A percentile compares a stretch with the other conserved stretches of the same genome.
Conservation (phyloP, 2,329 filamentous ascomycete species). For the Talaromyces islandicus region DNA sequence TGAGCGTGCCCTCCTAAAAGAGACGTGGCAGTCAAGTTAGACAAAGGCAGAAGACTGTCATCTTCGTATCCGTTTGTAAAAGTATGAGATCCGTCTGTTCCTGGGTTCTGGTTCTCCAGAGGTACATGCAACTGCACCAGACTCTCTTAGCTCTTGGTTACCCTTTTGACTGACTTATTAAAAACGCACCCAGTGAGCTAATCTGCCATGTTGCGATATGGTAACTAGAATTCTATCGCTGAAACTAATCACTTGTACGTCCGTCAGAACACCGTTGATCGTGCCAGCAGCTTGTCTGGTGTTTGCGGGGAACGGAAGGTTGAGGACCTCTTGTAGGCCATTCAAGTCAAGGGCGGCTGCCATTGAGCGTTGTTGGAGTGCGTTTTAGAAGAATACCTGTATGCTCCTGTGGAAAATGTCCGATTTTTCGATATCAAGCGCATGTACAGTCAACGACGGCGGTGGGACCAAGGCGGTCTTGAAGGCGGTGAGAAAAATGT, state of each 20-base stretch:
- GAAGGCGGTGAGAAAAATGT: conserved; percentile 16
- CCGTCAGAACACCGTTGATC: conserved; percentile 65
- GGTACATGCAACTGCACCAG: conserved; percentile 24
- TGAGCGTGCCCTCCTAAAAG: conserved; percentile 76
- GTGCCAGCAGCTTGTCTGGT: conserved; percentile 55
- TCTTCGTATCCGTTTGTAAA: conserved; percentile 36
- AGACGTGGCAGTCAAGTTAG: conserved; percentile 78
- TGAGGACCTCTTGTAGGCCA: conserved; percentile 35
- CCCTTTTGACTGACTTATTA: background rate
- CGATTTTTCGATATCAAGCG: background rate
- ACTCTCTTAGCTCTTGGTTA: background rate
- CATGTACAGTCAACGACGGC: background rate
- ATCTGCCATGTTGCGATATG: conserved; percentile 73
- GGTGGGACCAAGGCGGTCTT: background rate
- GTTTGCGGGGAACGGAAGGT: conserved; percentile 61
- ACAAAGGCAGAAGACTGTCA: conserved; percentile 63
- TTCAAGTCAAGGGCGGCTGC: conserved; percentile 18
- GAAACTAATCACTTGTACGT: conserved; percentile 68
- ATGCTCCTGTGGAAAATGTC: background rate
- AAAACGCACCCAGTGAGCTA: conserved; percentile 80
- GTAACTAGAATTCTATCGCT: conserved; percentile 88
- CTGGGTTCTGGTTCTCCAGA: conserved; percentile 28
- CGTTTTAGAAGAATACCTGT: background rate
- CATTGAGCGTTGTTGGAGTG: conserved; percentile 15
- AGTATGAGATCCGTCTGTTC: conserved; percentile 32